Percentiles rank a stretch among this genome's conserved stretches.
Evolutionary conservation across 371 early-diverging fungal genomes (phyloP).

Genomic region (Sporodiniella umbellata): DNA sequence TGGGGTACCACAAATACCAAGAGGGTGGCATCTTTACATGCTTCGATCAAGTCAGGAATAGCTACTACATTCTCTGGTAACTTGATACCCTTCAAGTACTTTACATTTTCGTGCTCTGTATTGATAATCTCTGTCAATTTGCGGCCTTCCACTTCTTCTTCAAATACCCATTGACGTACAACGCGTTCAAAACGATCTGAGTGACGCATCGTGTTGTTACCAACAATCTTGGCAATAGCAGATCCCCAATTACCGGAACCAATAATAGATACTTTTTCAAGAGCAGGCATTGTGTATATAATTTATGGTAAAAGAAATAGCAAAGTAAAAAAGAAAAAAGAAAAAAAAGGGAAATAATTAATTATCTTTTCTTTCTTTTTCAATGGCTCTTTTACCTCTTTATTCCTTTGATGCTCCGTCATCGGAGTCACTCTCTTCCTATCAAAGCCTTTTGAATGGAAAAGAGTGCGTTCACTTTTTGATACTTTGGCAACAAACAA

Average conservation of each 20-base stretch:
- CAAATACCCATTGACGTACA: constrained; percentile 95
- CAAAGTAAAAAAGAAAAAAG: too few species aligned
- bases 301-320: too few species aligned
- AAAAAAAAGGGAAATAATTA: too few species aligned
- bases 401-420: too few species aligned
- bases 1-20: constrained; percentile 97
- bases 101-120: constrained; percentile 90
- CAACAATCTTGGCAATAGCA: constrained; percentile 93
- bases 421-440: too few species aligned
- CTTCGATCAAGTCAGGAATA: constrained; percentile 74
- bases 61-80: constrained; percentile 89
- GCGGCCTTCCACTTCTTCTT: constrained; percentile 81
- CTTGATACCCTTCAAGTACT: constrained; percentile 91
- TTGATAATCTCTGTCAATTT: constrained; percentile 95
- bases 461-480: too few species aligned
- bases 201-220: constrained; percentile 72
- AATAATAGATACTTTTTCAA: constrained; percentile 86
- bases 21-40: constrained; percentile 80
- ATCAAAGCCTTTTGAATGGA: too few species aligned
- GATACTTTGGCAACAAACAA: too few species aligned
- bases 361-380: too few species aligned
- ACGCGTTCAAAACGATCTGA: constrained; percentile 66
- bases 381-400: too few species aligned
- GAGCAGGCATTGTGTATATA: too few species aligned
- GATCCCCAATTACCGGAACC: constrained; percentile 99